Base-by-base conservation (phyloP, 2,329 filamentous ascomycete species). In the Coccinonectria pachysandricola region DNA sequence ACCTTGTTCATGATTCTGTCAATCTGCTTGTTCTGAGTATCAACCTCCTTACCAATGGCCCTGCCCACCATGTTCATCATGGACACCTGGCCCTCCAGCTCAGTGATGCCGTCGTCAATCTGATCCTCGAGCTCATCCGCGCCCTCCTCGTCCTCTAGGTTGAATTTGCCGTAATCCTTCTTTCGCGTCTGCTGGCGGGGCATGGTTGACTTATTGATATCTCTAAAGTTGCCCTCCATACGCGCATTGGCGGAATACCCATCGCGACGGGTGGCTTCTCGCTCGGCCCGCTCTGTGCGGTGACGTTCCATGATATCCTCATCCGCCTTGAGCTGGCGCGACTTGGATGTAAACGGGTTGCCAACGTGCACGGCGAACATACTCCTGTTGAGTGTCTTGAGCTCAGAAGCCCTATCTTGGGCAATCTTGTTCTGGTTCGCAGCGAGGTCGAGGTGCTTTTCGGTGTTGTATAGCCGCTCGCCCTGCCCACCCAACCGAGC, bases 361-460 rank as follows among this genome's bases (percentile, higher is more conserved):
- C 65, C 64, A 14, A 87, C 77, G 46, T 86, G 79, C 12, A 87
- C 71, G 5, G 83, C 81, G 48, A 94, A 94, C 85, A 95, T 93
- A 60, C 79, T 86, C 36, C 79, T 68, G 56, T 95, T 93, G 25
- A 92, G 64, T 1, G 73, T 83, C 60, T 88, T 88, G 19, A 95
- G 62, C 49, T 94, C 85, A 24, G 75, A 72, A 1, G 85, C 79
- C 43, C 83, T 81, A 40, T 87, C 83, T 42, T 86, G 77, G 0
- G 83, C 82, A 32, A 81, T 62, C 31, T 75, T 72, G 43, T 82
- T 83, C 49, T 86, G 77, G 37, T 78, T 79, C n/a, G 71, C 60
- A 4, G 85, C 80, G 38, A 83, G 64, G 43, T 94, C 84, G 31
- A 95, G 66, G 45, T 88, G 85, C 54, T 73, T 74, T 53, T 93